A percentile compares a stretch with the other conserved stretches of the same genome.
These are phyloP conservation scores for Hypocreales sp. DNA, from an alignment of 2,329 filamentous ascomycete genomes.

Conservation along the genomic window DNA sequence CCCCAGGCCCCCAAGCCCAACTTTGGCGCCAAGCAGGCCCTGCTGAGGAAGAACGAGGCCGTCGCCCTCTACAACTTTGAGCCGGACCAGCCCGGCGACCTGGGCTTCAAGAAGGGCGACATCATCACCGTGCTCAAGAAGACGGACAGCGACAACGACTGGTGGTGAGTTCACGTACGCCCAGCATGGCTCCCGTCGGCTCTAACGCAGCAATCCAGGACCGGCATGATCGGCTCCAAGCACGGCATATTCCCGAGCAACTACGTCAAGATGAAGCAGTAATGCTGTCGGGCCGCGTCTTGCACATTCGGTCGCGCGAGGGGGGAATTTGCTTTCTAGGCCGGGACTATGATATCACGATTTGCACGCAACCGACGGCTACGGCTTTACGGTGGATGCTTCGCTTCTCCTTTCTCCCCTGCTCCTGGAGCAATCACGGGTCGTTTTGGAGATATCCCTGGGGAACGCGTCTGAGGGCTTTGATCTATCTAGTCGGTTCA, in stretches of 20 bases:
- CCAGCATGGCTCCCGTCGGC: background rate
- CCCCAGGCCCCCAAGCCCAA: constrained; percentile 83
- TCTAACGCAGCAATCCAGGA: constrained; percentile 34
- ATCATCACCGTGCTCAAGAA: constrained; percentile 89
- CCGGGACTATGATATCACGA: no score
- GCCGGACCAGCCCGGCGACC: constrained; percentile 77
- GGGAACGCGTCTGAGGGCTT: no score
- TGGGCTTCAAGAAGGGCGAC: constrained; percentile 95
- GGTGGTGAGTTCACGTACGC: constrained; percentile 55
- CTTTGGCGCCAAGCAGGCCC: constrained; percentile 44
- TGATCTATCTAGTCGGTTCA: no score
- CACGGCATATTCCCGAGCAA: constrained; percentile 90
- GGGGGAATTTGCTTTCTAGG: no score
- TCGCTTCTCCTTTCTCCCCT: no score
- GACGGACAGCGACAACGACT: constrained; percentile 87
- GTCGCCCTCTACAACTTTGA: constrained; percentile 90
- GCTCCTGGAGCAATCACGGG: no score
- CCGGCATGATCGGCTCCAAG: constrained; percentile 68
- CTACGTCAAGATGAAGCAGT: constrained; percentile 52
- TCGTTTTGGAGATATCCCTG: no score
- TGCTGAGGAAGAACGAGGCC: constrained; percentile 60
- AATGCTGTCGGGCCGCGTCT: background rate
- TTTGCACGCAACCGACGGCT: no score
- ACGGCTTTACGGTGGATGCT: no score
- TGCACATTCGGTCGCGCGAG: no score